A percentile compares a stretch with the other conserved stretches of the same genome.
Conservation (phyloP, 768 basidiomycete genomes). For the Trametes punicea region DNA sequence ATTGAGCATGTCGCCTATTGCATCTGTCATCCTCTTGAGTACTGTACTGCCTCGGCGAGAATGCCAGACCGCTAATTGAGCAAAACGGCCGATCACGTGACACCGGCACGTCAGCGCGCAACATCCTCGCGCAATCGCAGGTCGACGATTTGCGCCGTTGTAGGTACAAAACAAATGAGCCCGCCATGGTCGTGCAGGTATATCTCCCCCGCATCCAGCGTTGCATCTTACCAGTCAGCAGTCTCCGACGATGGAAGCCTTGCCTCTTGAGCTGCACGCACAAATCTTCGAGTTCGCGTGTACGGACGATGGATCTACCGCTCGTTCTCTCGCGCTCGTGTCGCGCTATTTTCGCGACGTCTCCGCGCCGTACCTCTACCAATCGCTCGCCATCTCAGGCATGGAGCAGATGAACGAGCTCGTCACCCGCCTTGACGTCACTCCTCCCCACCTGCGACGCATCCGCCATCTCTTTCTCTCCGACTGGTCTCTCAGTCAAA, state of each 20-base stretch:
- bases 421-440: slow-evolving; percentile 28
- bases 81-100: slow-evolving; percentile 11
- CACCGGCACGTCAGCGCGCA: slow-evolving; percentile 17
- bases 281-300: slow-evolving; percentile 32
- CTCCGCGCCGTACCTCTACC: slow-evolving; percentile 26
- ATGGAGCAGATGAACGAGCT: slow-evolving; percentile 25
- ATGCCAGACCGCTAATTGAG: slow-evolving; percentile 9
- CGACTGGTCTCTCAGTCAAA: slow-evolving; percentile 26
- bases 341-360: slow-evolving; percentile 29
- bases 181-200: neutral
- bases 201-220: neutral
- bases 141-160: slow-evolving; percentile 6
- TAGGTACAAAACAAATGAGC: slow-evolving; percentile 9
- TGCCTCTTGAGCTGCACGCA: slow-evolving; percentile 30
- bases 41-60: slow-evolving; percentile 9
- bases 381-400: slow-evolving; percentile 30
- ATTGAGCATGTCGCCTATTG: slow-evolving; percentile 4
- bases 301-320: slow-evolving; percentile 30
- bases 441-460: slow-evolving; percentile 36
- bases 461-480: slow-evolving; percentile 46
- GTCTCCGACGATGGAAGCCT: slow-evolving; percentile 15
- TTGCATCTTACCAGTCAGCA: neutral
- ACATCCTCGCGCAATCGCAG: slow-evolving; percentile 20
- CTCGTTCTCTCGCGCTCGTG: slow-evolving; percentile 29
- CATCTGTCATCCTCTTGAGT: slow-evolving; percentile 2